phyloP scores from a whole-genome alignment of 345 rosid genomes.

The Acer negundo region DNA sequence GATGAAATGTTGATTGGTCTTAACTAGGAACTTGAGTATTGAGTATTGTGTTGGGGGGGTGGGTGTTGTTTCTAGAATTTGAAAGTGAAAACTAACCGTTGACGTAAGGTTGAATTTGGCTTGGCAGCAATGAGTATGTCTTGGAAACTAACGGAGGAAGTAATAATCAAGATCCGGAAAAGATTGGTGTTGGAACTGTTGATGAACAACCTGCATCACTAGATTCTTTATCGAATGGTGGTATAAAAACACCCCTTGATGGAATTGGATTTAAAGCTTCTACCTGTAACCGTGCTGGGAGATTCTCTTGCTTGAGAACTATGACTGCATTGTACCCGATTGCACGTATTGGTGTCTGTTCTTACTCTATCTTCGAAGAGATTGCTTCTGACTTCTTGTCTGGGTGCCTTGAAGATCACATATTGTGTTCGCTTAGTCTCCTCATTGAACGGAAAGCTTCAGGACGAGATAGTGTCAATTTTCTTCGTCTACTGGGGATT shows the following conservation, averaged over 20 bases:
- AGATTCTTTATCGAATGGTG: constrained; percentile 22
- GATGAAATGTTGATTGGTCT: not conserved
- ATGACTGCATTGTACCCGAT: constrained; percentile 61
- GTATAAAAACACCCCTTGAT: constrained; percentile 22
- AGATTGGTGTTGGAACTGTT: constrained; percentile 13
- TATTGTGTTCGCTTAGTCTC: constrained; percentile 56
- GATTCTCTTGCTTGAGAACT: constrained; percentile 51
- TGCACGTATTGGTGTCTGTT: constrained; percentile 51
- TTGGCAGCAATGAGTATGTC: constrained; percentile 48
- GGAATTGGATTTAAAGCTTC: constrained; percentile 31
- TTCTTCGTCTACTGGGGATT: constrained; percentile 62
- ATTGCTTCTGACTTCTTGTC: constrained; percentile 53
- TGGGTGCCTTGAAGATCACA: constrained; percentile 65
- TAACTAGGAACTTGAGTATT: too few relatives aligned
- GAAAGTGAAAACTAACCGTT: not conserved
- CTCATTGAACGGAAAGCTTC: constrained; percentile 70
- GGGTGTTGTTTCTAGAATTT: not conserved
- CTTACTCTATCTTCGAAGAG: constrained; percentile 46
- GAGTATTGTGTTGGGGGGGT: too few relatives aligned
- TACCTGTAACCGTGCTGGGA: constrained; percentile 39
- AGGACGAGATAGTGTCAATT: constrained; percentile 58
- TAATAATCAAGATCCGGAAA: constrained; percentile 23
- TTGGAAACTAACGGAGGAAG: constrained; percentile 24
- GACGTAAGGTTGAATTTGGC: not conserved
- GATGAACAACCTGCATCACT: constrained; percentile 3